Evolutionary conservation across 225 moss, liverwort and hornwort species (phyloP), one percentile per base, ranked within the genome.

Genomic region (Sphagnum tenellum): DNA sequence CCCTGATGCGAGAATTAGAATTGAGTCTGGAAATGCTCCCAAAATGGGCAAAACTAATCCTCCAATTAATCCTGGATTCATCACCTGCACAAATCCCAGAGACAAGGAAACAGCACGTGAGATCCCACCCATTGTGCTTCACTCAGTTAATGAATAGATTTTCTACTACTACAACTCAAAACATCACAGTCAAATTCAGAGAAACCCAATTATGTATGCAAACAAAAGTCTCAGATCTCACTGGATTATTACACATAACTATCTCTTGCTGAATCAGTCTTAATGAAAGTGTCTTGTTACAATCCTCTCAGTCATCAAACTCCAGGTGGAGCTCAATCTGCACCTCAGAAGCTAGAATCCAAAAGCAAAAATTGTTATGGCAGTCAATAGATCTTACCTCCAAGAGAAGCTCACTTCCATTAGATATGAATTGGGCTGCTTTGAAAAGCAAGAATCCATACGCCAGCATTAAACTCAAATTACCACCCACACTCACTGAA

Each of bases 321-420:
- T 29, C 29, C 29, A 29, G 29, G 29, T 29, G 29, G 29, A 29
- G 29, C 29, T 29, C 29, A 29, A 29, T 29, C 29, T 29, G 29
- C 29, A 29, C 0, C 29, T 29, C 29, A 29, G 29, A 29, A 29
- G 29, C 29, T 29, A 29, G 29, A 29, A 29, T 29, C 29, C 29
- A 29, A 29, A 29, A 29, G 0, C 29, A 29, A 29, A 29, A 29
- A 29, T 29, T 29, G 29, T 29, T 29, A 29, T 29, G 29, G 29
- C 29, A 29, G 29, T 29, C 29, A 29, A 52, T 9, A 9, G 52
- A 6, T 52, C 69, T 29, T 48, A 94, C 94, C 89, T 95, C 94
- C 8, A 95, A 86, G 59, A 95, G 88, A 48, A 89, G 84, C 76
- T 95, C 94, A 74, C 94, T 95, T 72, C 94, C 94, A 2, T 89